A percentile compares a stretch with the other conserved stretches of the same genome.
Conservation (phyloP, 176 grass and related monocot genomes). For the Carex kokanica region DNA sequence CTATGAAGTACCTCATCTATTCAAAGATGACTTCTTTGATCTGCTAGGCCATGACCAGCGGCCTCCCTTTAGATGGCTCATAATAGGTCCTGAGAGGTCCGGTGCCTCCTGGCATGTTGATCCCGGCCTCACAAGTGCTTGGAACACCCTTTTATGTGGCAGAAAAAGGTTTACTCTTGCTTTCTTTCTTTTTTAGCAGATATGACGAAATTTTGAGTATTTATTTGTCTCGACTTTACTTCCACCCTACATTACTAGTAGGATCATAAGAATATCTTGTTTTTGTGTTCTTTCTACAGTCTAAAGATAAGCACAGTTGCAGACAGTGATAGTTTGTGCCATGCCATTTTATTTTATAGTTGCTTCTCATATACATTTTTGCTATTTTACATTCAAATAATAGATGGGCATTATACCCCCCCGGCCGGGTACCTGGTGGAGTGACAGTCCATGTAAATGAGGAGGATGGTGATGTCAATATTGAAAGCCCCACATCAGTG, state of each 20-base stretch:
- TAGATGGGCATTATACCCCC: slow-evolving; percentile 97
- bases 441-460: slow-evolving; percentile 94
- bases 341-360: neutral
- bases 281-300: slow-evolving; percentile 5
- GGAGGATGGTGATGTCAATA: slow-evolving; percentile 89
- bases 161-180: slow-evolving; percentile 58
- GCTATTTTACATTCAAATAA: slow-evolving; percentile 26
- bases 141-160: slow-evolving; percentile 97
- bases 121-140: slow-evolving; percentile 86
- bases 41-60: slow-evolving; percentile 70
- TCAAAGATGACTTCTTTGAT: slow-evolving; percentile 89
- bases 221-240: neutral
- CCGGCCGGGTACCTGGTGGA: slow-evolving; percentile 88
- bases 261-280: neutral
- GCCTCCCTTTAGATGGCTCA: slow-evolving; percentile 92
- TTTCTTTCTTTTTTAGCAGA: slow-evolving; percentile 2
- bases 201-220: slow-evolving; percentile 21
- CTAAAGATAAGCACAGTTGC: slow-evolving; percentile 7
- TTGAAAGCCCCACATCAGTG: slow-evolving; percentile 88
- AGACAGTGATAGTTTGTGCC: neutral
- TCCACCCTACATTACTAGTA: too few species aligned
- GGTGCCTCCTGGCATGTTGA: slow-evolving; percentile 99
- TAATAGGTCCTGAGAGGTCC: slow-evolving; percentile 92
- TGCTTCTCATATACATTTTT: neutral
- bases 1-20: slow-evolving; percentile 78